Evolutionary conservation across 108 stramenopile genomes (phyloP), one percentile per base, ranked within the genome.

Genomic region (Nitzschia inconspicua): DNA sequence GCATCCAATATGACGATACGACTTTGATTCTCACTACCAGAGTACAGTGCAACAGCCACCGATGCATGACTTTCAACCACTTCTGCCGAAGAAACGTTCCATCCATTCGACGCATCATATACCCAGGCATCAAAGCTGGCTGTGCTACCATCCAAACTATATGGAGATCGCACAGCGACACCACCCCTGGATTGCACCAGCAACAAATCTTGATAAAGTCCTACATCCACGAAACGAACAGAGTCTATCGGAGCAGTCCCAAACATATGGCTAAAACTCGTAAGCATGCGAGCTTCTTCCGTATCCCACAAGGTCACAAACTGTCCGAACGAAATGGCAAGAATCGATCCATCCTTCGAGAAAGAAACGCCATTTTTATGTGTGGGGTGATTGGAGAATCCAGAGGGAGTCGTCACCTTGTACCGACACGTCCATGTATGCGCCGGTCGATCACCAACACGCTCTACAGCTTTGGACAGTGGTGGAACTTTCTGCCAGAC

Each of bases 251-350:
- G 40, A 22, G 6, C 8, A 9, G 34, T 60, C 13, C 39, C 53
- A 3, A 66, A 68, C 41, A 53, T 35, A 52, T 75, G 70, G 19
- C 68, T 48, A 28, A 91, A 29, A 8, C 82, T 83, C 13, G 76
- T 83, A 44, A 93, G 53, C n/a, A 89, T 43, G 13, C 82, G 69
- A 13, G 73, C 73, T 41, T 80, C 65, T 7, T 77, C 47, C 35
- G 78, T 74, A 57, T 93, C 91, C 91, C 91, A 93, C 4, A 93
- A 44, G 28, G 88, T 84, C 1, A 89, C 66, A 43, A 58, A 47
- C 9, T 68, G 35, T 8, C 86, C 91, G 57, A 79, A 89, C 3
- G 75, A 66, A 36, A 93, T 84, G 14, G 84, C 77, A 9, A 93
- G 59, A 22, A 83, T 73, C 24, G 86, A 77, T 1, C 77, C 79